These are phyloP conservation scores for Galerina sulciceps DNA, from an alignment of 768 basidiomycete species.

Conservation along the genomic window DNA sequence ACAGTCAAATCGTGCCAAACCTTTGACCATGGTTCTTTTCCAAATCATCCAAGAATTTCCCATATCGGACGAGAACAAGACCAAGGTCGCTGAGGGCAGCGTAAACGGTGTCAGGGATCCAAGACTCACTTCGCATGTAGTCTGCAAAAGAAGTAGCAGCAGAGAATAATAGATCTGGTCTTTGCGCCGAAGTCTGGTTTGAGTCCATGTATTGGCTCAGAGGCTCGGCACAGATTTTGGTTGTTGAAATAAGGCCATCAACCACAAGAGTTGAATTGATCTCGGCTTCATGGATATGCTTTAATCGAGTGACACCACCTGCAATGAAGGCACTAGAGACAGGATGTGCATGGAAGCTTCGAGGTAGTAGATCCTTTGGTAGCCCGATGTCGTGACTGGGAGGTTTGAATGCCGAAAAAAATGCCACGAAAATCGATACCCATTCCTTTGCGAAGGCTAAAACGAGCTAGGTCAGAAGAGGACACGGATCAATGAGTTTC, in stretches of 20 bases:
- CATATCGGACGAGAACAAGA: not conserved
- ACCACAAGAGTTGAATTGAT: conserved; percentile 3
- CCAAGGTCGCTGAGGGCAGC: not conserved
- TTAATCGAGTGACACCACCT: conserved; percentile 5
- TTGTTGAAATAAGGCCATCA: conserved; percentile 1
- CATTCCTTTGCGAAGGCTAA: conserved; percentile 11
- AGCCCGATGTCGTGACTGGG: too few species aligned
- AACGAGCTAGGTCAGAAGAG: not conserved
- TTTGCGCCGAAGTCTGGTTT: not conserved
- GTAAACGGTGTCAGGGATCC: conserved; percentile 3
- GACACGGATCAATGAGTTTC: too few species aligned
- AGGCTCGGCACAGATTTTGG: not conserved
- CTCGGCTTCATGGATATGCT: conserved; percentile 9
- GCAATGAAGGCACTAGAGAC: conserved; percentile 4
- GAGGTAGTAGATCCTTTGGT: too few species aligned
- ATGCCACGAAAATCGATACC: conserved; percentile 2
- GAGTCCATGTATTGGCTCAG: not conserved
- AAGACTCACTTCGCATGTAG: conserved; percentile 2
- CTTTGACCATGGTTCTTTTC: conserved; percentile 3
- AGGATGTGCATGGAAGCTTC: conserved; percentile 12
- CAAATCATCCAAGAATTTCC: not conserved
- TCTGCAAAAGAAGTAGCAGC: not conserved
- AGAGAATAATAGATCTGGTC: conserved; percentile 5
- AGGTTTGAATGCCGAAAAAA: conserved; percentile 1
- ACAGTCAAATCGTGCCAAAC: too few species aligned